These are phyloP conservation scores for Macroventuria anomochaeta DNA, from an alignment of 2,329 filamentous ascomycete genomes.

Conservation along the genomic window DNA sequence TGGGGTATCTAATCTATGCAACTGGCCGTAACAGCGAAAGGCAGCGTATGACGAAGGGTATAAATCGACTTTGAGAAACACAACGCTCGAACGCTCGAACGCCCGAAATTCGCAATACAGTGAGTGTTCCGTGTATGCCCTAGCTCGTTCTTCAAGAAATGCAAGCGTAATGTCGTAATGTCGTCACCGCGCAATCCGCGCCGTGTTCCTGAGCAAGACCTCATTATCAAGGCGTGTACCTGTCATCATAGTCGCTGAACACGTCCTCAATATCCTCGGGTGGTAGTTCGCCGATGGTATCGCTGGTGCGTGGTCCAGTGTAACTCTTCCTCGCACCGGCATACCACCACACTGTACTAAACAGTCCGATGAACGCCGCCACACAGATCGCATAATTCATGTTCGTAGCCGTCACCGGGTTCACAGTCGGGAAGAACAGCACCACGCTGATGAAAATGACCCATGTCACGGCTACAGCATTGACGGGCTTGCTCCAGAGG, in stretches of 20 bases:
- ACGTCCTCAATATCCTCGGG: conserved; percentile 51
- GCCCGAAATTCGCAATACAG: too few relatives aligned
- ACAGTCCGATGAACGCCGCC: conserved; percentile 57
- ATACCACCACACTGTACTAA: conserved; percentile 56
- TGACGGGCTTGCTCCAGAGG: conserved; percentile 61
- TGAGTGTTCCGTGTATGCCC: neutral
- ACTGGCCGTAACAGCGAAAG: neutral
- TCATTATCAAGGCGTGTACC: conserved; percentile 24
- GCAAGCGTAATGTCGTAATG: conserved; percentile 1
- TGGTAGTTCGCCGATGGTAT: conserved; percentile 54
- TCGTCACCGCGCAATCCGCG: too few relatives aligned
- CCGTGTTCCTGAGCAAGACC: too few relatives aligned
- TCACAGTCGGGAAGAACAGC: conserved; percentile 59
- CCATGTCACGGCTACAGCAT: conserved; percentile 65
- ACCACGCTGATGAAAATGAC: conserved; percentile 68
- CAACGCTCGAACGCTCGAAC: neutral
- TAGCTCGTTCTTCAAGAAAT: neutral
- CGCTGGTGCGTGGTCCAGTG: conserved; percentile 64
- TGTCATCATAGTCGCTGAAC: conserved; percentile 41
- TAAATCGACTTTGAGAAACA: neutral
- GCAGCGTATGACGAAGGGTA: neutral
- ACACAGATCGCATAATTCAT: conserved; percentile 59
- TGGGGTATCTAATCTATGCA: conserved; percentile 24
- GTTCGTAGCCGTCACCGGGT: conserved; percentile 52
- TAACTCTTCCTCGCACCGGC: conserved; percentile 57